phyloP scores from a whole-genome alignment of 2,329 filamentous ascomycete genomes.

The Piedraia hortae region DNA sequence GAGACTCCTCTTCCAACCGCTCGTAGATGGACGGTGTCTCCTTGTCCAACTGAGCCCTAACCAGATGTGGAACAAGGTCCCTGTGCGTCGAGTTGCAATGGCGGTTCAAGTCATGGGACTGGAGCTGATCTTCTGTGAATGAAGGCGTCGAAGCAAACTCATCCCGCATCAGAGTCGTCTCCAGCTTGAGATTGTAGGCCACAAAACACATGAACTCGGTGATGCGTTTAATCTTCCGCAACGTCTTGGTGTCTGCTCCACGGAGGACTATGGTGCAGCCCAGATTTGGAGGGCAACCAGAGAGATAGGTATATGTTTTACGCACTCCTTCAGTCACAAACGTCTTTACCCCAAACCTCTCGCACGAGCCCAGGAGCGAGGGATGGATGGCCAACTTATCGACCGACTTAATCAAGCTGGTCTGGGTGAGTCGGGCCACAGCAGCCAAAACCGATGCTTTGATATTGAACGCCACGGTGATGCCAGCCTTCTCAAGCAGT shows the following conservation, averaged over 20 bases:
- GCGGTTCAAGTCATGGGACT: conserved; percentile 4
- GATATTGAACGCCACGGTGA: conserved; percentile 87
- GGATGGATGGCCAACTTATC: conserved; percentile 64
- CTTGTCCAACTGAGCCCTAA: conserved; percentile 14
- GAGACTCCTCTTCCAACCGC: conserved; percentile 77
- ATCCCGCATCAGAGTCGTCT: conserved; percentile 80
- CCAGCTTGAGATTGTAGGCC: conserved; percentile 87
- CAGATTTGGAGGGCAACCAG: conserved; percentile 64
- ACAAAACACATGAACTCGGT: conserved; percentile 99
- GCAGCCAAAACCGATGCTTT: conserved; percentile 89
- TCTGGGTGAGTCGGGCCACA: conserved; percentile 74
- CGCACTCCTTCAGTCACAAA: conserved; percentile 64
- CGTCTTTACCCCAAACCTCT: conserved; percentile 82
- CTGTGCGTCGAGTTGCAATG: conserved; percentile 1
- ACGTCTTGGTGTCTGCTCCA: conserved; percentile 41
- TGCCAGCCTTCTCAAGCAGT: conserved; percentile 63
- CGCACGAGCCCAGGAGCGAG: conserved; percentile 51
- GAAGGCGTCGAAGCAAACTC: conserved; percentile 66
- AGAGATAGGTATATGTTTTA: conserved; percentile 89
- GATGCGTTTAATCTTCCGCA: conserved; percentile 66
- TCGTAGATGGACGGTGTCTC: conserved; percentile 56
- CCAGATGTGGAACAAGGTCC: conserved; percentile 1
- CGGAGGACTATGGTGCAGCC: conserved; percentile 86
- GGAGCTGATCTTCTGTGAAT: conserved; percentile 14
- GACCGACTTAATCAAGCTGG: conserved; percentile 75